phyloP scores from a whole-genome alignment of 306 rosid genomes.

The Phaseolus lunatus region DNA sequence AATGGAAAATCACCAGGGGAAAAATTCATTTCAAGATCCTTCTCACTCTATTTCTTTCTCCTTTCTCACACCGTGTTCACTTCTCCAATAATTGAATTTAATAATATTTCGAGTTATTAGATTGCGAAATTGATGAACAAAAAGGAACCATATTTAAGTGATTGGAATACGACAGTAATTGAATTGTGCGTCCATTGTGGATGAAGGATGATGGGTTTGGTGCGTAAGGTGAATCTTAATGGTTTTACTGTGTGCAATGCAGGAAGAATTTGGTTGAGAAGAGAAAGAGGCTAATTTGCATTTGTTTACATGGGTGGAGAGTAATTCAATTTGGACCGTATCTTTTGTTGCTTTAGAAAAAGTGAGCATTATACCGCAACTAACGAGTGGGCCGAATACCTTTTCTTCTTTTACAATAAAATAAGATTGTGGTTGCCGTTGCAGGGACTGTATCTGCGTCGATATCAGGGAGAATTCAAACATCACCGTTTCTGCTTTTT shows the following conservation, averaged over 20 bases:
- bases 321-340: not conserved
- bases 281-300: not conserved
- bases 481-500: too few relatives aligned
- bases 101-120: too few relatives aligned
- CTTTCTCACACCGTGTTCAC: not conserved
- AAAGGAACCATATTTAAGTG: not conserved
- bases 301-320: not conserved
- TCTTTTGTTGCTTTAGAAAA: slow-evolving; percentile 28
- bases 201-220: not conserved
- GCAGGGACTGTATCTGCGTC: not conserved
- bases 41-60: not conserved
- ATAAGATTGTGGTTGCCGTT: not conserved
- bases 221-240: not conserved
- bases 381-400: slow-evolving; percentile 10
- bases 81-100: not conserved
- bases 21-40: slow-evolving; percentile 41
- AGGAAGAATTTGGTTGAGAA: not conserved
- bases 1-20: not conserved
- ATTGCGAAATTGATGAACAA: not conserved
- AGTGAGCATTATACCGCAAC: slow-evolving; percentile 18
- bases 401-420: slow-evolving; percentile 3
- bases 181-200: not conserved
- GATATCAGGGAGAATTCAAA: slow-evolving; percentile 1
- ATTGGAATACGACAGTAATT: too few relatives aligned
- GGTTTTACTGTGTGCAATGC: not conserved